These are phyloP conservation scores for Colletotrichum plurivorum DNA, from an alignment of 2,329 filamentous ascomycete genomes.

Conservation along the genomic window DNA sequence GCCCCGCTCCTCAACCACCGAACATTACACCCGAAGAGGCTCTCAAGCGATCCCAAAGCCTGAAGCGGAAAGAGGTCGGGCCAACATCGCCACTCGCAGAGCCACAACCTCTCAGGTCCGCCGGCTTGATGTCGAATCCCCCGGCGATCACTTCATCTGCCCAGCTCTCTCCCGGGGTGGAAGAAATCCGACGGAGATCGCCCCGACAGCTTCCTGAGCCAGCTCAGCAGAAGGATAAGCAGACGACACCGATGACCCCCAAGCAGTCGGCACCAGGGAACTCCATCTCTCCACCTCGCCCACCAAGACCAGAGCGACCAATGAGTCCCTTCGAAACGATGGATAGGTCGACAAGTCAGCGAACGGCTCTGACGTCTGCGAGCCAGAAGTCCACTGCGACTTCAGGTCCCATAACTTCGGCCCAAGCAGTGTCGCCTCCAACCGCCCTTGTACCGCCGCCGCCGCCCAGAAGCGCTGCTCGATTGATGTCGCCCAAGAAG, in stretches of 20 bases:
- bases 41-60: constrained; percentile 51
- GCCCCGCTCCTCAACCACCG: constrained; percentile 54
- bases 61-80: constrained; percentile 56
- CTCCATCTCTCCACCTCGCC: constrained; percentile 24
- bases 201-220: constrained; percentile 55
- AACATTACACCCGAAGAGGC: constrained; percentile 50
- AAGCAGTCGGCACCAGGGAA: constrained; percentile 3
- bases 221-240: constrained; percentile 5
- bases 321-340: constrained; percentile 26
- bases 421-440: neutral
- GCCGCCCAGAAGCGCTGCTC: constrained; percentile 30
- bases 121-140: constrained; percentile 47
- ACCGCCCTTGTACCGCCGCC: constrained; percentile 18
- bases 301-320: constrained; percentile 21
- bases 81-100: constrained; percentile 29
- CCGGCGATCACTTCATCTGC: constrained; percentile 61
- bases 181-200: constrained; percentile 66
- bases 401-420: neutral
- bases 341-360: constrained; percentile 21
- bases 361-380: neutral
- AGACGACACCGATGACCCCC: constrained; percentile 17
- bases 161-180: constrained; percentile 65
- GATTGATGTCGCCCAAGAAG: constrained; percentile 25
- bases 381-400: constrained; percentile 20
- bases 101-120: constrained; percentile 42